Percentiles rank a stretch among this genome's conserved stretches.
Conservation (phyloP, 305 asterid species). For the Stenogyne calaminthoides region DNA sequence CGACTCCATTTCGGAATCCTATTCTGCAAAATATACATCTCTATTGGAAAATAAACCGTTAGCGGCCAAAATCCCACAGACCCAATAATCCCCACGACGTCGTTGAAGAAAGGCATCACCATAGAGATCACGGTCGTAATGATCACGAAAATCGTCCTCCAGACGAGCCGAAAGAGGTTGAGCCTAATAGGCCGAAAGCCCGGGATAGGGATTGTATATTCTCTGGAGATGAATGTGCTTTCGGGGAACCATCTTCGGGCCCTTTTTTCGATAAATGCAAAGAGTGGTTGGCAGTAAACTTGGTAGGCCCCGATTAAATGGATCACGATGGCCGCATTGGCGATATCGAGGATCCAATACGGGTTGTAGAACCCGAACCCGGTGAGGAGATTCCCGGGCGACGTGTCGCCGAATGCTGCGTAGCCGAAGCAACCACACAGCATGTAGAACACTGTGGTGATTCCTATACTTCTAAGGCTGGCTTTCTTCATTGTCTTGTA, state of each 20-base stretch:
- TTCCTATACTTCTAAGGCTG: slow-evolving; percentile 42
- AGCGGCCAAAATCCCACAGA: slow-evolving; percentile 79
- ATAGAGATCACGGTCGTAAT: slow-evolving; percentile 58
- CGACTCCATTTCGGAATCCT: slow-evolving; percentile 69
- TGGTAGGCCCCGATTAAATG: slow-evolving; percentile 69
- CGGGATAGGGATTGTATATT: slow-evolving; percentile 44
- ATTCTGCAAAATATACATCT: slow-evolving; percentile 64
- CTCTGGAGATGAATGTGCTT: slow-evolving; percentile 46
- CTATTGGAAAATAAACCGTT: slow-evolving; percentile 68
- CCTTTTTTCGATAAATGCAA: slow-evolving; percentile 55
- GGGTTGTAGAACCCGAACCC: slow-evolving; percentile 81
- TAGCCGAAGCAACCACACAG: slow-evolving; percentile 69
- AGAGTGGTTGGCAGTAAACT: slow-evolving; percentile 71
- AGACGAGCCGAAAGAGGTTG: slow-evolving; percentile 55
- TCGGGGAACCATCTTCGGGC: slow-evolving; percentile 38
- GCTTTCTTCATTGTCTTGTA: slow-evolving; percentile 65
- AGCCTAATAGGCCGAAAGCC: slow-evolving; percentile 46
- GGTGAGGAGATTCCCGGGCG: slow-evolving; percentile 65
- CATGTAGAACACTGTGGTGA: slow-evolving; percentile 64
- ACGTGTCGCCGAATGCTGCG: slow-evolving; percentile 62
- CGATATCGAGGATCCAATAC: slow-evolving; percentile 61
- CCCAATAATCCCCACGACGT: slow-evolving; percentile 72
- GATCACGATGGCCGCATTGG: slow-evolving; percentile 55
- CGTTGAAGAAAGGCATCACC: slow-evolving; percentile 75
- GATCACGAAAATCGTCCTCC: slow-evolving; percentile 65